Base-by-base conservation (phyloP, 2,329 filamentous ascomycete species). In the Didymella exigua region DNA sequence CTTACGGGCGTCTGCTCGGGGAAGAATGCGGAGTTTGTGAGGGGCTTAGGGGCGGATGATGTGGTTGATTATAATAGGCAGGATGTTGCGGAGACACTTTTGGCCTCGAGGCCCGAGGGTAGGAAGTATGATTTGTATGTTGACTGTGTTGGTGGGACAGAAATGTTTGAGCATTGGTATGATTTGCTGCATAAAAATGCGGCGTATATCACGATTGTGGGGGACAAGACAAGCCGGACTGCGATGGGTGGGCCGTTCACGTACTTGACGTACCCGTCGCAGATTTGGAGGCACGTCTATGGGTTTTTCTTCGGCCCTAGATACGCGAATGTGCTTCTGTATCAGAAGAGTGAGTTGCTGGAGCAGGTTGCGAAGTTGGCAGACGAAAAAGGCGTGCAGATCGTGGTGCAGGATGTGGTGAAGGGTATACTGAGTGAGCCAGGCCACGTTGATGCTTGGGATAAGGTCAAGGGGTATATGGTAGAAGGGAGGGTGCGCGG, bases 1-100 rank as follows among this genome's bases (percentile, higher is more conserved):
- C 75, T 84, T 1, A 77, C 77, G 1, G 82, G 70, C 0, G 75
- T 83, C 10, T 84, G 82, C 64, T 82, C 80, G 1, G 76, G 69
- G 2, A 71, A 61, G 37, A 84, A 84, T 42, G 73, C 63, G 5
- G 78, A 76, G 1, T 63, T 83, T 59, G 81, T 84, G 1, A 75
- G 62, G 52, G 57, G 65, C 1, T 64, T 84, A 4, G 82, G 82
- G 0, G 82, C 78, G 0, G 77, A 82, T 57, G 78, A 81, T 63
- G 77, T 81, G n/a, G 51, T 74, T 7, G 70, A 73, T 34, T 74
- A 74, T 49, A 61, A 56, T 1, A 69, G 63, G 4, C 63, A 70
- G 6, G 71, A 79, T 53, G 57, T 67, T 0, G 58, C 73, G 4
- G 42, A 59, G 16, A 57, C 60, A 1, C 62, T 84, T 1, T 58